Percentiles rank a stretch among this genome's conserved stretches.
Conservation (phyloP, 108 stramenopile species). For the Bacterosira constricta region DNA sequence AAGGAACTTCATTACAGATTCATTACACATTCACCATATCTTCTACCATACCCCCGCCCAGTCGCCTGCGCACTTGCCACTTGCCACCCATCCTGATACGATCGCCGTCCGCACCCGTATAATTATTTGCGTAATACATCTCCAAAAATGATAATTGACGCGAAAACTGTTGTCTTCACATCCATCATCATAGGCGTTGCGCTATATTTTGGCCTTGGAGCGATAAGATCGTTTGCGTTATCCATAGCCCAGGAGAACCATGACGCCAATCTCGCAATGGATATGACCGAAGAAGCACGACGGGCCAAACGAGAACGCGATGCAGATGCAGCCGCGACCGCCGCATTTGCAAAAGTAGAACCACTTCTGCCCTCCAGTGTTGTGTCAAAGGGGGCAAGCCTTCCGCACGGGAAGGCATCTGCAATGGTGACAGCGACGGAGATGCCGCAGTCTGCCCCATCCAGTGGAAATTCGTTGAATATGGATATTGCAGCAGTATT, state of each 20-base stretch:
- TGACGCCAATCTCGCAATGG: slow-evolving; percentile 71
- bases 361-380: slow-evolving; percentile 58
- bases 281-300: slow-evolving; percentile 68
- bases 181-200: slow-evolving; percentile 59
- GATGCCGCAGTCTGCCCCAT: slow-evolving; percentile 1
- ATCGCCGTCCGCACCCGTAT: not conserved
- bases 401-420: not conserved
- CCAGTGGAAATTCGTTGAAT: slow-evolving; percentile 5
- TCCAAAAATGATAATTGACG: slow-evolving; percentile 78
- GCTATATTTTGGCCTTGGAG: slow-evolving; percentile 55
- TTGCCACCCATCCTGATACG: not conserved
- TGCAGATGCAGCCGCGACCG: slow-evolving; percentile 74
- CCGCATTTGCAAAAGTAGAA: slow-evolving; percentile 80
- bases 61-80: not conserved
- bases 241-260: slow-evolving; percentile 87
- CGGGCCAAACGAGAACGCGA: slow-evolving; percentile 63
- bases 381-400: slow-evolving; percentile 17
- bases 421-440: not conserved
- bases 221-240: slow-evolving; percentile 75
- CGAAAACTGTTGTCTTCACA: slow-evolving; percentile 66
- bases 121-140: not conserved
- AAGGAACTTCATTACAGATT: too few relatives aligned
- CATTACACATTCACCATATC: too few relatives aligned
- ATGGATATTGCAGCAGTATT: not conserved
- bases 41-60: too few relatives aligned